Base-by-base conservation (phyloP, 768 basidiomycete species). In the Psilocybe cyanescens region DNA sequence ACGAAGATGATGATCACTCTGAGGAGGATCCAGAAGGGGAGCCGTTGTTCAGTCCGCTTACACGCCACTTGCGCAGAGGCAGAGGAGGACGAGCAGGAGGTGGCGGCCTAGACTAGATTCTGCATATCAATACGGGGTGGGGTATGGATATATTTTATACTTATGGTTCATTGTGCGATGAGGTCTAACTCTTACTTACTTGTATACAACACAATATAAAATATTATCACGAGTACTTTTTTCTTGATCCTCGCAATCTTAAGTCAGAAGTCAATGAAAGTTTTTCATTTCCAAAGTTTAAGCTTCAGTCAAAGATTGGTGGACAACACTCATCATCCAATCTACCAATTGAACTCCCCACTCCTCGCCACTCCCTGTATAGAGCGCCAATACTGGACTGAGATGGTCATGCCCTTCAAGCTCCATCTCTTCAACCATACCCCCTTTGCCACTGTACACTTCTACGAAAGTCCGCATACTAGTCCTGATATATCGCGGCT, bases 371-470 rank as follows among this genome's bases (percentile, higher is more conserved):
- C 37, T 55, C 2, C 66, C 70, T 16, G 64, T 62, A 48, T 61
- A 65, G 57, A 72, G 68, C 11, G 71, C 67, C 29, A 68, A 29
- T 19, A 71, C 55, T 2, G 70, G 67, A 53, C 71, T 72, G 41
- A 69, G 39, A 67, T 72, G 71, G 57, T 71, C 69, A 55, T 72
- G 71, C 7, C 70, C 71, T 33, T 65, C 64, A 12, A 70, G 62
- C 3, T 62, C 61, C 49, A 62, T 59, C 50, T 67, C 66, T 46
- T 64, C 61, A 29, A 68, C 55, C 1, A 24, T 58, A 6, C 65
- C 65, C 35, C 70, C 70, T 39, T 69, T 69, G 8, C 55, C 49
- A 39, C 28, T 44, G 8, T 66, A 60, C n/a, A 52, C 55, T 33
- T 66, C 59, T 5, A 57, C 52, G 46, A 72, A 71, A 9, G 44